Base-by-base conservation (phyloP, 768 basidiomycete genomes). In the Tephrocybe sp. region DNA sequence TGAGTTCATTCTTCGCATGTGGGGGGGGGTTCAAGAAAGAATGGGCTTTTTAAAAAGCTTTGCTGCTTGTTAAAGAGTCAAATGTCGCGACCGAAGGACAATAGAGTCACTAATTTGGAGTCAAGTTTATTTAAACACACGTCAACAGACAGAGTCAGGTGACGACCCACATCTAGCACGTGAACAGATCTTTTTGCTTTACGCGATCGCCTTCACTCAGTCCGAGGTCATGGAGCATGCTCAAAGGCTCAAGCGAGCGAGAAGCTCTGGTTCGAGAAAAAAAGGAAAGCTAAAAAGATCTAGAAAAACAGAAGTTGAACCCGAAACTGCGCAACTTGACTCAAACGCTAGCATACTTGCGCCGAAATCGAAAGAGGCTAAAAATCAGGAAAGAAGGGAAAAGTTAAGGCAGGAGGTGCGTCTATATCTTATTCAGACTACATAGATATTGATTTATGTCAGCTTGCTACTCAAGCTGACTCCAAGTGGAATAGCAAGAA, bases 401-500 rank as follows among this genome's bases (percentile, higher is more conserved):
- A 80, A 71, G 62, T 57, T 89, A 54, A 72, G 74, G 52, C 74
- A 75, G 59, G 85, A 91, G 76, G 88, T 87, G 55, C 16, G 56
- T 39, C 34, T 42, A 14, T 30, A 39, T 17, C 47, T 50, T 20
- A 12, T 11, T 49, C 39, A 19, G 19, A 22, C 23, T 48, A 17
- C 42, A 45, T 40, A 33, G 34, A 31, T 49, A 30, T 49, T 49
- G 43, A 52, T 34, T 39, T 49, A 17, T 52, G 30, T 31, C 41
- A 80, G 78, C 69, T 79, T 39, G 65, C 67, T 31, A 66, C 69
- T 23, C 78, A 84, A 65, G 77, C 82, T 8, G 79, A 87, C 39
- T 81, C 79, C 3, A 89, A 87, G 63, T 84, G 90, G 75, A 87
- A 80, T 39, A 80, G 72, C 51, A 94, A 94, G 73, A 95, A 92